Conservation (phyloP, 2,329 filamentous ascomycete genomes). For the Neobulgaria alba region DNA sequence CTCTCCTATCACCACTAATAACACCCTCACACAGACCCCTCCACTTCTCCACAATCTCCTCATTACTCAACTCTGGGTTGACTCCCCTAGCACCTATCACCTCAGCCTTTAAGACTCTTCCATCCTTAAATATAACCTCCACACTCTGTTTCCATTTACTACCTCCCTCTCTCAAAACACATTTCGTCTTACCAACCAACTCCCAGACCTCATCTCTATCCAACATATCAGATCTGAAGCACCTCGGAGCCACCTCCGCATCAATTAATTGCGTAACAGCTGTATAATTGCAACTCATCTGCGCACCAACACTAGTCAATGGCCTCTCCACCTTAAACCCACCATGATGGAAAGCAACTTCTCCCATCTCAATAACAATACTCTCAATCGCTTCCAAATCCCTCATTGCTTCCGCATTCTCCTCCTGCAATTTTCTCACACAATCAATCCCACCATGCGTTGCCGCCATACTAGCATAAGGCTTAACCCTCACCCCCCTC, state of each 20-base stretch:
- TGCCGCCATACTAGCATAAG: slow-evolving; percentile 31
- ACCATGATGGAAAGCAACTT: slow-evolving; percentile 29
- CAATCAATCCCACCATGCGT: slow-evolving; percentile 32
- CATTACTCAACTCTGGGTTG: slow-evolving; percentile 29
- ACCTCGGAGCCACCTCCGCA: slow-evolving; percentile 27
- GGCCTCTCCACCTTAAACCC: slow-evolving; percentile 31
- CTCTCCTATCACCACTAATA: slow-evolving; percentile 24
- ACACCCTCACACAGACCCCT: slow-evolving; percentile 24
- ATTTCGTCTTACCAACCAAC: slow-evolving; percentile 27
- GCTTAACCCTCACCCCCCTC: slow-evolving; percentile 30
- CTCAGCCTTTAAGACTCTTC: slow-evolving; percentile 12
- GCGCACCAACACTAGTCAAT: slow-evolving; percentile 30
- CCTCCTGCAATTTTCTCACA: slow-evolving; percentile 27
- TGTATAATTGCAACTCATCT: slow-evolving; percentile 33
- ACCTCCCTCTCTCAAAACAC: slow-evolving; percentile 13
- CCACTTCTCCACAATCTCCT: slow-evolving; percentile 32
- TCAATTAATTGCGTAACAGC: slow-evolving; percentile 33
- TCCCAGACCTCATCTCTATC: slow-evolving; percentile 31
- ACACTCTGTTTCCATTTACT: slow-evolving; percentile 15
- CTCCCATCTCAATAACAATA: slow-evolving; percentile 27
- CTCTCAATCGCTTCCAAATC: slow-evolving; percentile 25
- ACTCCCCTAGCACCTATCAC: slow-evolving; percentile 27
- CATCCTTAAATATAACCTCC: slow-evolving; percentile 22
- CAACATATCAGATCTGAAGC: slow-evolving; percentile 28
- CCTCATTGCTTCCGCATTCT: slow-evolving; percentile 22